Base-by-base conservation (phyloP, 208 protist genomes). In the Lotmaria passim region DNA sequence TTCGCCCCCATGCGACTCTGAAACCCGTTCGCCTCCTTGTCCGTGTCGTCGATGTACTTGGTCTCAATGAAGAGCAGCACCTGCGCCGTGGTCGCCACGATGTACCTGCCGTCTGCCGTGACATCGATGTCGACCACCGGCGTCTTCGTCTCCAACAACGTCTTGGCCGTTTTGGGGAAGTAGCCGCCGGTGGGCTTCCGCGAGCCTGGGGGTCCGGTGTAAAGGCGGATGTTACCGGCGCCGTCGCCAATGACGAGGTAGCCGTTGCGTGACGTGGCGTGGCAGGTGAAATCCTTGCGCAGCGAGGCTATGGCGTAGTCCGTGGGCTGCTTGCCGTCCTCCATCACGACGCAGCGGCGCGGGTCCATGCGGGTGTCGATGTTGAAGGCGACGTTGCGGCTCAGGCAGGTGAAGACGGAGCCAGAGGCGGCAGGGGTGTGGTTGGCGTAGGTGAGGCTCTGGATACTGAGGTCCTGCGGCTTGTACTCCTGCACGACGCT, bases 291-390 rank as follows among this genome's bases (percentile, higher is more conserved):
- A 44, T 64, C 50, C 36, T 73, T 78, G 23, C 61, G 66, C 12
- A 77, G 63, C 23, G 65, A 62, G 30, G 24, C 33, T 11, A 86
- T 30, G 39, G 48, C 66, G 74, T 89, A 91, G 70, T 87, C 75
- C 33, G 30, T 33, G 2, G 83, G 39, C 8, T 36, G 55, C 41
- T 80, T 78, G 14, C 73, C 81, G 17, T 69, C 60, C 60, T 91
- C 81, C 56, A 73, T 59, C 28, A 87, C 64, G 39, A 87, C 58
- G 46, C 76, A 83, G 28, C 53, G 56, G 34, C 73, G 61, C n/a
- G 82, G 80, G 60, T 86, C 56, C 59, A 91, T 76, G 43, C 86
- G 82, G n/a, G 78, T 73, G 68, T 91, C 86, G 55, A 89, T 77
- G 60, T 89, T 89, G 61, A 91, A 89, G 61, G 81, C 83, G 48